A percentile compares a stretch with the other conserved stretches of the same genome.
Conservation (phyloP, 1,284 basidiomycete species). For the Leccinum cinnamomeum region DNA sequence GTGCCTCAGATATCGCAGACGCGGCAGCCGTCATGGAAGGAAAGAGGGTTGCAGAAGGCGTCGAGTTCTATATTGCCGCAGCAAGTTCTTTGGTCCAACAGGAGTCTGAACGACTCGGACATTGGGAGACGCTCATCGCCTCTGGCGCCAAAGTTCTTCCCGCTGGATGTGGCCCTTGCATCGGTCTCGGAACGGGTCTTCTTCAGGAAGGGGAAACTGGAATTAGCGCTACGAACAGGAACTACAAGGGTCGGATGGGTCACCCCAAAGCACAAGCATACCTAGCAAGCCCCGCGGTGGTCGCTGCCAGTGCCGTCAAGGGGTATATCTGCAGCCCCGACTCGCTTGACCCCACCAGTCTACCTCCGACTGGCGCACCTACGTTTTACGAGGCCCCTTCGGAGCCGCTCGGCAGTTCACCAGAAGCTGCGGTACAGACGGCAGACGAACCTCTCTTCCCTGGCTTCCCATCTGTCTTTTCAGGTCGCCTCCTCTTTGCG, state of each 20-base stretch:
- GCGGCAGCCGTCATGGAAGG: constrained; percentile 89
- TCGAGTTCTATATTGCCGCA: constrained; percentile 98
- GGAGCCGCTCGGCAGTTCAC: constrained; percentile 28
- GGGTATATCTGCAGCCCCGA: constrained; percentile 90
- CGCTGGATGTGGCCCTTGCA: constrained; percentile 97
- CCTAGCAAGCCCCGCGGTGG: constrained; percentile 94
- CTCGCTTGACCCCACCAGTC: constrained; percentile 54
- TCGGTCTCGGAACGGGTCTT: constrained; percentile 91
- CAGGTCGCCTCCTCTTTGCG: constrained; percentile 85
- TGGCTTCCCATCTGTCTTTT: constrained; percentile 83
- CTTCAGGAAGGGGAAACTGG: constrained; percentile 94
- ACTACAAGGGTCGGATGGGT: constrained; percentile 99
- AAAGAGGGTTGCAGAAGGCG: constrained; percentile 82
- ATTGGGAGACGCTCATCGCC: constrained; percentile 86
- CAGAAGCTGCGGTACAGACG: constrained; percentile 29
- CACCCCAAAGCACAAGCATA: constrained; percentile 94
- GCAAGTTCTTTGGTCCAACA: constrained; percentile 91
- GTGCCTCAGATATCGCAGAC: constrained; percentile 91
- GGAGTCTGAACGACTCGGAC: constrained; percentile 82
- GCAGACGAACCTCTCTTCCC: constrained; percentile 63
- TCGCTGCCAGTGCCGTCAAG: constrained; percentile 92
- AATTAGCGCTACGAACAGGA: constrained; percentile 97
- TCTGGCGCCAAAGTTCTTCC: constrained; percentile 93
- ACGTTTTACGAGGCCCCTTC: constrained; percentile 57
- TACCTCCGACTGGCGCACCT: constrained; percentile 57